These are phyloP conservation scores for Quercus agrifolia DNA, from an alignment of 306 rosid genomes.

Conservation along the genomic window DNA sequence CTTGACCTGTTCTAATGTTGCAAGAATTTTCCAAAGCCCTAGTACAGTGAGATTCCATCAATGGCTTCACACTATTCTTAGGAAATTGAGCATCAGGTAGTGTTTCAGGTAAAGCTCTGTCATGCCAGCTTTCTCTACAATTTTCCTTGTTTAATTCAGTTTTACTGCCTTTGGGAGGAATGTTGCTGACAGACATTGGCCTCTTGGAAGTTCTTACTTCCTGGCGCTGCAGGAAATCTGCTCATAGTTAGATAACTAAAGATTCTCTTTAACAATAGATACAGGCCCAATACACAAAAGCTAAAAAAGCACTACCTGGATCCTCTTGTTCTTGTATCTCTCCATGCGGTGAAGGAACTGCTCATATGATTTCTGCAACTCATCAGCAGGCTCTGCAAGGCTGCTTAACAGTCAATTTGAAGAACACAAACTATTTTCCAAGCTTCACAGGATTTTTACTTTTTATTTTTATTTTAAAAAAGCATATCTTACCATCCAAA, in stretches of 20 bases:
- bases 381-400: conserved; percentile 82
- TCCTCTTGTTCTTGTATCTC: conserved; percentile 49
- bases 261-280: conserved; percentile 2
- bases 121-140: conserved; percentile 18
- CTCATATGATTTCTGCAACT: conserved; percentile 74
- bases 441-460: background rate
- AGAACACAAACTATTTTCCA: conserved; percentile 13
- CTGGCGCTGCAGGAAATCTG: conserved; percentile 33
- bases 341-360: conserved; percentile 75
- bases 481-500: background rate
- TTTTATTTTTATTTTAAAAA: no score
- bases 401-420: conserved; percentile 36
- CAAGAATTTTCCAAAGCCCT: background rate
- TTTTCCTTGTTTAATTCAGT: conserved; percentile 30
- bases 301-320: conserved; percentile 41
- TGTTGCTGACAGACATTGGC: conserved; percentile 29
- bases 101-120: conserved; percentile 19
- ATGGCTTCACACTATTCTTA: conserved; percentile 9
- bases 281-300: conserved; percentile 12
- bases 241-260: conserved; percentile 22
- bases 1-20: background rate
- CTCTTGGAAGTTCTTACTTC: conserved; percentile 42
- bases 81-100: conserved; percentile 22
- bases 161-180: conserved; percentile 24
- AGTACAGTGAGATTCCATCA: conserved; percentile 1